Base-by-base conservation (phyloP, 2,329 filamentous ascomycete genomes). In the Colletotrichum cuscutae region DNA sequence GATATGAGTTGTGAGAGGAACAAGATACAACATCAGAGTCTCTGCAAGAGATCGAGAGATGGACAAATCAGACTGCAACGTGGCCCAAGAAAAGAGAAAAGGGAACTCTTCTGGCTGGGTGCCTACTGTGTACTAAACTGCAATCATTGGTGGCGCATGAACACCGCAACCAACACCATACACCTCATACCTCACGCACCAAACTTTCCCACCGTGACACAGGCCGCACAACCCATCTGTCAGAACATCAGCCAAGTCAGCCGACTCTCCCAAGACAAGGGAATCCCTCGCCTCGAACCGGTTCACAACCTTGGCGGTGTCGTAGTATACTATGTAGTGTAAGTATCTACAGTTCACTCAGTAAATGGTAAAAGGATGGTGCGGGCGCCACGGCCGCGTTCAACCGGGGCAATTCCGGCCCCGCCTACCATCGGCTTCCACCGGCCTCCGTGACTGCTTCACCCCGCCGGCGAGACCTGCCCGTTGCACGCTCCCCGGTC, bases 351-450 rank as follows among this genome's bases (percentile, higher is more conserved):
- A 26, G 24, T 24, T 24, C 24, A 24, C 24, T 24, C 2, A 24
- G 24, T 24, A 24, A 24, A 24, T 24, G 24, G 24, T 24, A 32
- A 6, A 15, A 42, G 2, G 13, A 15, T 19, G 37, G 37, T 42
- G 37, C 59, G n/a, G 37, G 30, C 60, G 26, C 28, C 52, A 13
- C 59, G 66, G 65, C 59, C 70, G 70, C 53, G 57, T 72, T 64
- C 28, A 65, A 28, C 46, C 70, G 65, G 66, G 32, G 30, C 22
- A n/a, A 63, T 52, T 63, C 64, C 61, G 63, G 66, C 70, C 70
- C 70, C 70, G 70, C 70, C 66, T 72, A 72, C 22, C 66, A 65
- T 72, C 70, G 70, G 70, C 66, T 72, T 72, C 59, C 70, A 46
- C 70, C 70, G 70, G 70, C 61, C 61, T 64, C 61, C 61, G 46